phyloP scores from a whole-genome alignment of 2,329 filamentous ascomycete genomes.

The Phaeosphaeriaceae sp. region DNA sequence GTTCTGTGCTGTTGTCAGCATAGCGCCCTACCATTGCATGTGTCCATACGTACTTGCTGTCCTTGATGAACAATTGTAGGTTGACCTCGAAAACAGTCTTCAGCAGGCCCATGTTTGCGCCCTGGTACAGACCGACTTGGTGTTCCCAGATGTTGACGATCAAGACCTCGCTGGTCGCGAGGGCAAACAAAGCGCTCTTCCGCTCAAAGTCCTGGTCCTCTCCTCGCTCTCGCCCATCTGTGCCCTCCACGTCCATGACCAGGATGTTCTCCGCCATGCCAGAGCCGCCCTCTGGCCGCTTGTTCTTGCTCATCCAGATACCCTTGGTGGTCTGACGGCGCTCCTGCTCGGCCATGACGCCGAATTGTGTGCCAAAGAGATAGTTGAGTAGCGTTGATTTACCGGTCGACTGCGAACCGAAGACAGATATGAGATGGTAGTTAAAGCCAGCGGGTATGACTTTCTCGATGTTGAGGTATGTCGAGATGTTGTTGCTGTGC shows the following conservation, averaged over 20 bases:
- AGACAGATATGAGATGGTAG: slow-evolving; percentile 98
- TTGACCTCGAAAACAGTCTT: slow-evolving; percentile 99
- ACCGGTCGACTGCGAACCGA: slow-evolving; percentile 97
- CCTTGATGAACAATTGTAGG: slow-evolving; percentile 93
- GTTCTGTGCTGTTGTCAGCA: slow-evolving; percentile 62
- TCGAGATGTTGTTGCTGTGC: slow-evolving; percentile 74
- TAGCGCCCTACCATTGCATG: not conserved
- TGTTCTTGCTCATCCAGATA: slow-evolving; percentile 99
- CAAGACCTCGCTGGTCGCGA: slow-evolving; percentile 96
- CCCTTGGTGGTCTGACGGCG: slow-evolving; percentile 97
- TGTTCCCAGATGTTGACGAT: slow-evolving; percentile 99
- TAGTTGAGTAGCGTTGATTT: slow-evolving; percentile 97
- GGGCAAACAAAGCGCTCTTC: slow-evolving; percentile 95
- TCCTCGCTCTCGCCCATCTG: slow-evolving; percentile 92
- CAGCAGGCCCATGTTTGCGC: slow-evolving; percentile 96
- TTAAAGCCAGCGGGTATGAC: slow-evolving; percentile 94
- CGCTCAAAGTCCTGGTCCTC: slow-evolving; percentile 99
- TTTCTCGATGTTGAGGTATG: slow-evolving; percentile 80
- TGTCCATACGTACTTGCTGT: slow-evolving; percentile 73
- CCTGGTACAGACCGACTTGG: slow-evolving; percentile 96
- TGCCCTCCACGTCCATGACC: slow-evolving; percentile 99
- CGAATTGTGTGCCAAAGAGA: slow-evolving; percentile 94
- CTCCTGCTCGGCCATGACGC: slow-evolving; percentile 95
- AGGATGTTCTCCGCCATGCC: slow-evolving; percentile 96
- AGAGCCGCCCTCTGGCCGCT: slow-evolving; percentile 59